Percentiles rank a stretch among this genome's conserved stretches.
Evolutionary conservation across 441 rosid genomes (phyloP).

Genomic region (Gossypium trilobum): DNA sequence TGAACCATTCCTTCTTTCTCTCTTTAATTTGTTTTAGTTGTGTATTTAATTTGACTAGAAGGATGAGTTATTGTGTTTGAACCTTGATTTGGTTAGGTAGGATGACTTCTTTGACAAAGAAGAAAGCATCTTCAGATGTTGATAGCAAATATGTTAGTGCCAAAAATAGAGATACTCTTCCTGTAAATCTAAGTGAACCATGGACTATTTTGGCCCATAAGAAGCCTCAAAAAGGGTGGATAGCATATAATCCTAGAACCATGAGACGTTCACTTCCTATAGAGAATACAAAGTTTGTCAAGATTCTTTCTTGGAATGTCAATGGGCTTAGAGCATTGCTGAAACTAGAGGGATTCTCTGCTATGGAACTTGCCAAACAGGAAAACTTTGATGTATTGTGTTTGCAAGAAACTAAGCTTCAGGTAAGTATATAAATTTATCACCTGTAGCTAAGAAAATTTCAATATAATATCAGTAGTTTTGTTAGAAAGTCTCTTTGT

Average conservation of each 20-base stretch:
- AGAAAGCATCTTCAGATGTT: conserved; percentile 26
- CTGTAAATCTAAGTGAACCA: conserved; percentile 44
- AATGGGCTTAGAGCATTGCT: conserved; percentile 78
- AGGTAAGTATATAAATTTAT: conserved; percentile 35
- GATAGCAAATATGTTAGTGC: conserved; percentile 20
- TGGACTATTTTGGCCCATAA: conserved; percentile 84
- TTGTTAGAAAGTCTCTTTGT: not conserved
- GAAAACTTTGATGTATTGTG: conserved; percentile 80
- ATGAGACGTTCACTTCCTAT: conserved; percentile 60
- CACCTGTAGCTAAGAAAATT: not conserved
- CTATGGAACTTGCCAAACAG: conserved; percentile 65
- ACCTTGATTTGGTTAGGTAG: conserved; percentile 23
- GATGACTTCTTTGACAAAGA: conserved; percentile 20
- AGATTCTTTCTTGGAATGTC: conserved; percentile 85
- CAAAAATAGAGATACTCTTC: conserved; percentile 16
- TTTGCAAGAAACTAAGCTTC: conserved; percentile 91
- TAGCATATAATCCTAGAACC: conserved; percentile 65
- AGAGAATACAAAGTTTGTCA: conserved; percentile 38
- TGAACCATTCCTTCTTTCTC: not conserved
- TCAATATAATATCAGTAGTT: not conserved
- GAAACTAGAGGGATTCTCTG: conserved; percentile 64
- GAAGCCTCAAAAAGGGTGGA: conserved; percentile 86
- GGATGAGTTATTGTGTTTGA: conserved; percentile 8
- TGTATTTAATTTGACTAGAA: not conserved
- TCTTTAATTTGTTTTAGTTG: not conserved